A percentile compares a stretch with the other conserved stretches of the same genome.
These are phyloP conservation scores for Arachis monticola DNA, from an alignment of 331 rosid genomes.

Conservation along the genomic window DNA sequence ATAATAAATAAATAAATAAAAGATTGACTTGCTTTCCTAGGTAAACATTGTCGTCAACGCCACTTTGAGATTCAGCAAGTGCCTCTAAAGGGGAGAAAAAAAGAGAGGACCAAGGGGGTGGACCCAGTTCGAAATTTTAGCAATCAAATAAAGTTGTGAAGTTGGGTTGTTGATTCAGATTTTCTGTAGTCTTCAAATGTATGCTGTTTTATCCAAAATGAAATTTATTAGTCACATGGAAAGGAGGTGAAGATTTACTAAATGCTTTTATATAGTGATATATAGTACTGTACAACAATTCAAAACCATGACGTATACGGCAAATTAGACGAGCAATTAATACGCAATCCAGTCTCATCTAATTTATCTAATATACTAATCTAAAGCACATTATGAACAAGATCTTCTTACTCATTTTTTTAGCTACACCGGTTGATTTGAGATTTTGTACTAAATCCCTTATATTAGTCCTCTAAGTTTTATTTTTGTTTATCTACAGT, in stretches of 20 bases:
- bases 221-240: slow-evolving; percentile 34
- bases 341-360: not conserved
- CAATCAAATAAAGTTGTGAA: slow-evolving; percentile 22
- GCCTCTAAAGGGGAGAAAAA: too few species aligned
- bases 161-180: not conserved
- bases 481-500: too few species aligned
- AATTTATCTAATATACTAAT: not conserved
- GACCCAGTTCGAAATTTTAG: slow-evolving; percentile 22
- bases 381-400: not conserved
- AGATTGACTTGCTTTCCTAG: too few species aligned
- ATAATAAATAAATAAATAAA: too few species aligned
- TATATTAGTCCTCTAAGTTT: too few species aligned
- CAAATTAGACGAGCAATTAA: slow-evolving; percentile 23
- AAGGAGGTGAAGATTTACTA: not conserved
- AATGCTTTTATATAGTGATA: not conserved
- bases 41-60: too few species aligned
- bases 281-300: not conserved
- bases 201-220: slow-evolving; percentile 21
- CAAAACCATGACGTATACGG: slow-evolving; percentile 43
- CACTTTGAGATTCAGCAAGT: too few species aligned
- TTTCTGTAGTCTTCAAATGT: slow-evolving; percentile 15
- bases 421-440: slow-evolving; percentile 1
- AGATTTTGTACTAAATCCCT: not conserved
- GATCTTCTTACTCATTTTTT: slow-evolving; percentile 22
- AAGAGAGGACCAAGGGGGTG: not conserved